phyloP scores from a whole-genome alignment of 2,329 filamentous ascomycete species.

The Chaetomium globosum region DNA sequence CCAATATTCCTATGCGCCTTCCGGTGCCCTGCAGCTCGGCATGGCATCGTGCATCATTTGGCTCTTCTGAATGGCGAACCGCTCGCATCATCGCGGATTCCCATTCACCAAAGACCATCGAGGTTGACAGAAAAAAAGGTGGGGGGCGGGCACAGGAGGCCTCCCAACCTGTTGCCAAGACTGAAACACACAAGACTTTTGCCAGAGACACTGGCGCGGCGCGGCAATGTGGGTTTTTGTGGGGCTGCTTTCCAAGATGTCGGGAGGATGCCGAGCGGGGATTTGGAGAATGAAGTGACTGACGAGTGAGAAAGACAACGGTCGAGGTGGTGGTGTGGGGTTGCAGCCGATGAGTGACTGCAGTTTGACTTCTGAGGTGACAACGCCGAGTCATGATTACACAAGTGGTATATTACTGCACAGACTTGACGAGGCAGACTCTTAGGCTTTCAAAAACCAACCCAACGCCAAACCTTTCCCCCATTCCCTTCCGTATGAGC shows the following conservation, averaged over 20 bases:
- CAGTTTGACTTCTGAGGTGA: neutral
- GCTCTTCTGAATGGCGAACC: neutral
- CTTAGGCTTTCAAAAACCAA: neutral
- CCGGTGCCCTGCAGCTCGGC: neutral
- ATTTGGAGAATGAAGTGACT: neutral
- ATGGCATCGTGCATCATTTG: slow-evolving; percentile 2
- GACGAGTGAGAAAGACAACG: neutral
- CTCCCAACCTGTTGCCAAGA: slow-evolving; percentile 14
- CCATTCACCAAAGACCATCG: neutral
- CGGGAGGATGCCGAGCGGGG: slow-evolving; percentile 8
- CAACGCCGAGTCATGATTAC: neutral
- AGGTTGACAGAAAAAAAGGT: neutral
- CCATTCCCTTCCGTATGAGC: neutral
- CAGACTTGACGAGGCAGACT: slow-evolving; percentile 3
- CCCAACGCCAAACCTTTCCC: neutral
- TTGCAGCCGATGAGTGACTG: neutral
- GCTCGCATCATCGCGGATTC: neutral
- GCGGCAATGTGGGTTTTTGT: neutral
- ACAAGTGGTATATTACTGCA: neutral
- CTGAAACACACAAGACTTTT: neutral
- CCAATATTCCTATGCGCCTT: neutral
- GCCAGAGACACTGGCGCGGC: slow-evolving; percentile 4
- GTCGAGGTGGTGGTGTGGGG: neutral
- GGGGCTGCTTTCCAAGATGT: slow-evolving; percentile 10
- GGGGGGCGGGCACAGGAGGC: neutral